Evolutionary conservation across 2,329 filamentous ascomycete genomes (phyloP).

Genomic region (Chaetothyriales sp.): DNA sequence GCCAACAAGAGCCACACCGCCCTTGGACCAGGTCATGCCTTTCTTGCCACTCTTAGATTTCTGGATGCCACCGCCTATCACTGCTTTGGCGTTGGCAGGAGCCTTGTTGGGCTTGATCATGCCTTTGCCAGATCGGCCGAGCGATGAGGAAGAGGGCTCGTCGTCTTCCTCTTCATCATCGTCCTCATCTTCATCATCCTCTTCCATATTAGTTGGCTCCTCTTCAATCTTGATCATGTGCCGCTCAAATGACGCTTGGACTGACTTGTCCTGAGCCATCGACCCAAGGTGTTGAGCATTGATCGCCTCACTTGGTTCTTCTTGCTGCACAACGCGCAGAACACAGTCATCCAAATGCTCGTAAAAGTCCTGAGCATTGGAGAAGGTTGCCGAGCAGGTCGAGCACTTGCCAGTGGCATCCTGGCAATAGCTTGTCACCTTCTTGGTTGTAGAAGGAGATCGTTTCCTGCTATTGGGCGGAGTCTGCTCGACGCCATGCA

Average conservation of each 20-base stretch:
- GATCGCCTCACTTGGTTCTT: conserved; percentile 42
- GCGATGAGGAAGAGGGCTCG: conserved; percentile 25
- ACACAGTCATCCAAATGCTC: conserved; percentile 73
- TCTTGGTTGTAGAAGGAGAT: conserved; percentile 43
- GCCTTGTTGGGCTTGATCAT: conserved; percentile 35
- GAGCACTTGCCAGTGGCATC: conserved; percentile 80
- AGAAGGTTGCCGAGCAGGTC: conserved; percentile 73
- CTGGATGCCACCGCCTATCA: conserved; percentile 33
- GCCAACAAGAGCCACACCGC: conserved; percentile 44
- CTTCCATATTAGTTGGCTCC: conserved; percentile 25
- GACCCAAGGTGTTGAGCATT: conserved; percentile 41
- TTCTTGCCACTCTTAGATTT: conserved; percentile 37
- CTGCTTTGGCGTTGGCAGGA: conserved; percentile 37
- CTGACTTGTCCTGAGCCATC: conserved; percentile 44
- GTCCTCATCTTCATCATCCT: conserved; percentile 38
- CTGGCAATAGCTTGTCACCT: conserved; percentile 53
- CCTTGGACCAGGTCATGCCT: conserved; percentile 64
- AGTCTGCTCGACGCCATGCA: conserved; percentile 85
- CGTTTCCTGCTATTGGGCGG: conserved; percentile 83
- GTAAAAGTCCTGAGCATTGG: conserved; percentile 87
- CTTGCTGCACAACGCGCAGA: conserved; percentile 45
- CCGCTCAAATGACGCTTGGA: conserved; percentile 42
- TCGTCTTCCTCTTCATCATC: conserved; percentile 46
- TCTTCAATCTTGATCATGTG: conserved; percentile 39
- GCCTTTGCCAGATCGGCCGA: conserved; percentile 33